Percentiles rank a stretch among this genome's conserved stretches.
phyloP scores from a whole-genome alignment of 1,284 basidiomycete genomes.

The Ustilago loliicola region DNA sequence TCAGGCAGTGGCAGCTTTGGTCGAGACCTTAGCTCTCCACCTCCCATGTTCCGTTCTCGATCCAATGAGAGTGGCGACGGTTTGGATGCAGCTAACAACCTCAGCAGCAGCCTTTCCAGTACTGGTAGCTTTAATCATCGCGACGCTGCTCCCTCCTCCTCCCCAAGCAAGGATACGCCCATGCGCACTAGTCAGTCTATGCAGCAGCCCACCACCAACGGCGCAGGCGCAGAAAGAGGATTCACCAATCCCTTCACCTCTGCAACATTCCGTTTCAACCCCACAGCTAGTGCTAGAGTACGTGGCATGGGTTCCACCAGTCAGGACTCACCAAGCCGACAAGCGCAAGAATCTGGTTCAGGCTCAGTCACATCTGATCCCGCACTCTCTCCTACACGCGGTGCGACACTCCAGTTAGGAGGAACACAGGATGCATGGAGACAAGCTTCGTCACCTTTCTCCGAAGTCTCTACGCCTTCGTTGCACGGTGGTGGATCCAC shows the following conservation, averaged over 20 bases:
- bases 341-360: neutral
- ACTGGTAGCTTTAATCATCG: slow-evolving; percentile 4
- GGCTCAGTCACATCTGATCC: slow-evolving; percentile 10
- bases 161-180: slow-evolving; percentile 9
- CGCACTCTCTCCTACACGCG: slow-evolving; percentile 20
- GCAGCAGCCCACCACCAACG: slow-evolving; percentile 22
- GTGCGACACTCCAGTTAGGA: slow-evolving; percentile 16
- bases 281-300: slow-evolving; percentile 13
- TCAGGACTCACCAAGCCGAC: slow-evolving; percentile 14
- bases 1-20: slow-evolving; percentile 5
- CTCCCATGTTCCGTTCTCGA: slow-evolving; percentile 51
- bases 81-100: slow-evolving; percentile 3
- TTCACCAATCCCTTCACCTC: slow-evolving; percentile 46
- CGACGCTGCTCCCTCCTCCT: neutral
- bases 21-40: slow-evolving; percentile 54
- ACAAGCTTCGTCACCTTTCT: slow-evolving; percentile 47
- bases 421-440: slow-evolving; percentile 35
- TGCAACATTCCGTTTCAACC: slow-evolving; percentile 39
- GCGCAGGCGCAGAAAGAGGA: slow-evolving; percentile 6
- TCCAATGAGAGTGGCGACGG: slow-evolving; percentile 36
- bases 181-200: slow-evolving; percentile 37
- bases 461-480: slow-evolving; percentile 44
- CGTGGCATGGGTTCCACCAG: slow-evolving; percentile 8
- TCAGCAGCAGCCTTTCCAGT: slow-evolving; percentile 31
- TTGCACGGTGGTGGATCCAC: slow-evolving; percentile 45